Conservation (phyloP, 1,284 basidiomycete genomes). For the Irpex lacteus region DNA sequence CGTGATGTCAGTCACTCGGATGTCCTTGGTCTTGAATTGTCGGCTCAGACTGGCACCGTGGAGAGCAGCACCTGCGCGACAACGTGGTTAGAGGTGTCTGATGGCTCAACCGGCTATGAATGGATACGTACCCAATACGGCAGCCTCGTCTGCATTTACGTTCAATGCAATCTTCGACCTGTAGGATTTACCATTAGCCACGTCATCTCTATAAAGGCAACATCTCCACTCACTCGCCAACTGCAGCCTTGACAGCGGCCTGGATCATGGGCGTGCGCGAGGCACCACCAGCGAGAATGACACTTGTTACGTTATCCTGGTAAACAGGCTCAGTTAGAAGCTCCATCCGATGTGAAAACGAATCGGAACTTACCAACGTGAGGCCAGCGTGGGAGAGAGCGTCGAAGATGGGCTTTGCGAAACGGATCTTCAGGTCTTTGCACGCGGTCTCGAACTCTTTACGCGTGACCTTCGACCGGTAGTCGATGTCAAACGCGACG, state of each 20-base stretch:
- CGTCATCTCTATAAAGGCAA: conserved; percentile 6
- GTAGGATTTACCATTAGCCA: background rate
- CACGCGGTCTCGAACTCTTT: conserved; percentile 75
- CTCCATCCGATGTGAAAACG: background rate
- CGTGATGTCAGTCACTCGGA: conserved; percentile 78
- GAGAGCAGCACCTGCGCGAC: conserved; percentile 68
- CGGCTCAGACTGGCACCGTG: conserved; percentile 88
- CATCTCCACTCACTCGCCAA: conserved; percentile 61
- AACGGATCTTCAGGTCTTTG: conserved; percentile 60
- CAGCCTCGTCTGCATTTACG: conserved; percentile 97
- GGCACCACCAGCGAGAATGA: conserved; percentile 89
- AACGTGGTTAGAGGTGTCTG: conserved; percentile 9
- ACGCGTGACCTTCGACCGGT: conserved; percentile 76
- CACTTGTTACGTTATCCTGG: conserved; percentile 77
- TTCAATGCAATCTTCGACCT: conserved; percentile 86
- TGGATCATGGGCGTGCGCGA: conserved; percentile 94
- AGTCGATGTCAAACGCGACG: conserved; percentile 88
- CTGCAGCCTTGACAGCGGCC: conserved; percentile 68
- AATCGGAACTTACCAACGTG: conserved; percentile 45
- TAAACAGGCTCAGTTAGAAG: background rate
- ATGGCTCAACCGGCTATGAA: background rate
- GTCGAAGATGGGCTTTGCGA: conserved; percentile 74
- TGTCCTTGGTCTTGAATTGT: conserved; percentile 95
- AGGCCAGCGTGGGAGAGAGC: conserved; percentile 73
- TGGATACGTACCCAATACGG: conserved; percentile 68